Evolutionary conservation across 2,329 filamentous ascomycete species (phyloP).

Genomic region (Talaromyces sp.): DNA sequence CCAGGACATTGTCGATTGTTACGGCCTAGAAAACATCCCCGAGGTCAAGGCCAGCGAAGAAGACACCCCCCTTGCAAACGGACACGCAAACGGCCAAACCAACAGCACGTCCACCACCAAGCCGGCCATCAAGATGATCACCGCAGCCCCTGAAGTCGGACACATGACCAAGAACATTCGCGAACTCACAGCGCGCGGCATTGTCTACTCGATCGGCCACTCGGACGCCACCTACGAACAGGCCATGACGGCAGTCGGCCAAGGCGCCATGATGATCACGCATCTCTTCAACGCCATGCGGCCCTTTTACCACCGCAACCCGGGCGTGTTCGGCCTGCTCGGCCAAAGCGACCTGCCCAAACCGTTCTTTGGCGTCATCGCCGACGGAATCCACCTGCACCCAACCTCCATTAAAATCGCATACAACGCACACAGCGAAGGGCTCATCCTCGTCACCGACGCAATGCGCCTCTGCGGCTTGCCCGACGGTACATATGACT

Average conservation of each 20-base stretch:
- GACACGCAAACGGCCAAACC: slow-evolving; percentile 3
- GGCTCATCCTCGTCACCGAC: slow-evolving; percentile 85
- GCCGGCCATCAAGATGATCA: slow-evolving; percentile 67
- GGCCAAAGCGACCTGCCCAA: slow-evolving; percentile 56
- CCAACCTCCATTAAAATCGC: slow-evolving; percentile 86
- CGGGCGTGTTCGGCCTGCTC: slow-evolving; percentile 81
- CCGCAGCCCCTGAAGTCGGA: slow-evolving; percentile 77
- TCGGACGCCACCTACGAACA: slow-evolving; percentile 84
- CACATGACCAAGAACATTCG: slow-evolving; percentile 66
- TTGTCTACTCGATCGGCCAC: slow-evolving; percentile 78
- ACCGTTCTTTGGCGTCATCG: slow-evolving; percentile 84
- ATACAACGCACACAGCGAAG: slow-evolving; percentile 77
- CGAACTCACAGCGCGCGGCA: slow-evolving; percentile 59
- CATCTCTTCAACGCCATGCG: slow-evolving; percentile 94
- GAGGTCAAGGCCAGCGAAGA: not conserved
- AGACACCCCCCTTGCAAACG: slow-evolving; percentile 7
- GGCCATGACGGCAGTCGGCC: slow-evolving; percentile 64
- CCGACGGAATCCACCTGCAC: slow-evolving; percentile 86
- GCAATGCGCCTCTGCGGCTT: slow-evolving; percentile 84
- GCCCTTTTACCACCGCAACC: slow-evolving; percentile 84
- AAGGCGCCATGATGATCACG: slow-evolving; percentile 83
- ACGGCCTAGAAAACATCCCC: slow-evolving; percentile 65
- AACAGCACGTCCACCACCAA: slow-evolving; percentile 10
- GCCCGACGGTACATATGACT: slow-evolving; percentile 77
- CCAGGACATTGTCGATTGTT: slow-evolving; percentile 48